Conservation (phyloP, 2,329 filamentous ascomycete species). For the Cephalotrichum gorgonifer region DNA sequence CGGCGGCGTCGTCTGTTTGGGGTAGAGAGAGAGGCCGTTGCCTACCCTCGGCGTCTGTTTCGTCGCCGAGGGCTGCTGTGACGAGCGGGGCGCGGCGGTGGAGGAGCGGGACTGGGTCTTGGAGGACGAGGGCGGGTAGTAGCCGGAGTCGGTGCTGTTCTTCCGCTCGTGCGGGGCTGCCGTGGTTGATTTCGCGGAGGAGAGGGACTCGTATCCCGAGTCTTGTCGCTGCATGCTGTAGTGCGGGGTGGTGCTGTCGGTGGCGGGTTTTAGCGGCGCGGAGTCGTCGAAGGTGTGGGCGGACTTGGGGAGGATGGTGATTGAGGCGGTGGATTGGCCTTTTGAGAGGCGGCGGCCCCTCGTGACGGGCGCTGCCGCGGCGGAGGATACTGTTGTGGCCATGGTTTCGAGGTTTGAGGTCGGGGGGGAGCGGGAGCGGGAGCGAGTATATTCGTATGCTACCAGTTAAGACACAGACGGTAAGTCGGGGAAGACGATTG, state of each 20-base stretch:
- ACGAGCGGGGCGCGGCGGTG: slow-evolving; percentile 6
- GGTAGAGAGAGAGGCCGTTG: slow-evolving; percentile 31
- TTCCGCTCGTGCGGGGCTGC: slow-evolving; percentile 19
- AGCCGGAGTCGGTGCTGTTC: slow-evolving; percentile 17
- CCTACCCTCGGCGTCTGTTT: slow-evolving; percentile 6
- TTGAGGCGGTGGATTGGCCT: slow-evolving; percentile 2
- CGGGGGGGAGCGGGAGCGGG: too few species aligned
- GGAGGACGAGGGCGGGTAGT: slow-evolving; percentile 17
- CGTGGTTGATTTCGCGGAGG: slow-evolving; percentile 22
- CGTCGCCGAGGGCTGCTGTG: slow-evolving; percentile 8
- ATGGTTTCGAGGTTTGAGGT: not conserved
- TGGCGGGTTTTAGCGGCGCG: not conserved
- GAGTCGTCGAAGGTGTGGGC: slow-evolving; percentile 6
- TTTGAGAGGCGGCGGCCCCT: slow-evolving; percentile 4
- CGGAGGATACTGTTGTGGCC: too few species aligned
- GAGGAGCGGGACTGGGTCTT: slow-evolving; percentile 14
- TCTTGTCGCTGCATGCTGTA: slow-evolving; percentile 42
- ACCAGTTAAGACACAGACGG: too few species aligned
- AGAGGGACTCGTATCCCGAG: slow-evolving; percentile 47
- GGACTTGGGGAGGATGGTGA: slow-evolving; percentile 4
- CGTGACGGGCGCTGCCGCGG: not conserved
- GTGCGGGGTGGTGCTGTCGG: not conserved
- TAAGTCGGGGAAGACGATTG: not conserved
- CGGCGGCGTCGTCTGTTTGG: slow-evolving; percentile 13
- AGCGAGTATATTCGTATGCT: too few species aligned